phyloP scores from a whole-genome alignment of 352 stramenopile genomes.

The Phytophthora tentaculata region DNA sequence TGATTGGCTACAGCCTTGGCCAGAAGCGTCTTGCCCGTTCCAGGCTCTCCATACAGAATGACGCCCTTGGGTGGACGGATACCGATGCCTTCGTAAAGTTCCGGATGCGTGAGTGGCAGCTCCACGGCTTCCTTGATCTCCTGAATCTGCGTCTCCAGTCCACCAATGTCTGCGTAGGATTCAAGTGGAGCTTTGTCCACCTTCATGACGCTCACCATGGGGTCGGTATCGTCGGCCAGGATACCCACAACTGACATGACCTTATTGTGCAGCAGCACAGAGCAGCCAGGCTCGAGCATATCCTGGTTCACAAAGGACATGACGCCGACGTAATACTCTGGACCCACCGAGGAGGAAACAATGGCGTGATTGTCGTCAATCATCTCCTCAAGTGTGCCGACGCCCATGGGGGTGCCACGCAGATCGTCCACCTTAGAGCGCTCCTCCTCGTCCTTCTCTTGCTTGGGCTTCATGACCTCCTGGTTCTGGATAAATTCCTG shows the following conservation, averaged over 20 bases:
- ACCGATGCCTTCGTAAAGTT: slow-evolving; percentile 99
- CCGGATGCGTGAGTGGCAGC: slow-evolving; percentile 98
- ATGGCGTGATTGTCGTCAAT: slow-evolving; percentile 99
- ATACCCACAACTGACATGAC: slow-evolving; percentile 99
- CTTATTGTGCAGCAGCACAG: slow-evolving; percentile 99
- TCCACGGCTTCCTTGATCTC: slow-evolving; percentile 96
- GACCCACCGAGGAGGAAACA: slow-evolving; percentile 97
- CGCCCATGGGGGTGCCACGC: slow-evolving; percentile 96
- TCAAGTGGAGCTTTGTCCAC: slow-evolving; percentile 99
- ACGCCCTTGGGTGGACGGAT: slow-evolving; percentile 99
- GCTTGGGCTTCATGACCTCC: slow-evolving; percentile 99
- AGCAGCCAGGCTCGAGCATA: slow-evolving; percentile 98
- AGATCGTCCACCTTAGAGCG: slow-evolving; percentile 99
- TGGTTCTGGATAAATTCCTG: slow-evolving; percentile 99
- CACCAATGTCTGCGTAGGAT: slow-evolving; percentile 99
- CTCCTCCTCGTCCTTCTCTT: slow-evolving; percentile 99
- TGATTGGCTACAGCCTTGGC: slow-evolving; percentile 99
- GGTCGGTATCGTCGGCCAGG: slow-evolving; percentile 98
- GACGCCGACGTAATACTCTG: slow-evolving; percentile 99
- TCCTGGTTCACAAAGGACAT: slow-evolving; percentile 99
- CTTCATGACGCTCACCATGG: slow-evolving; percentile 99
- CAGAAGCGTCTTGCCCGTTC: slow-evolving; percentile 99
- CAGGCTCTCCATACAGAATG: slow-evolving; percentile 99
- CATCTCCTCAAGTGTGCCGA: slow-evolving; percentile 99
- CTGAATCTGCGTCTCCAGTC: slow-evolving; percentile 98